Percentiles rank a stretch among this genome's conserved stretches.
phyloP scores from a whole-genome alignment of 2,329 filamentous ascomycete species.

The Domatiomyces catenatus region DNA sequence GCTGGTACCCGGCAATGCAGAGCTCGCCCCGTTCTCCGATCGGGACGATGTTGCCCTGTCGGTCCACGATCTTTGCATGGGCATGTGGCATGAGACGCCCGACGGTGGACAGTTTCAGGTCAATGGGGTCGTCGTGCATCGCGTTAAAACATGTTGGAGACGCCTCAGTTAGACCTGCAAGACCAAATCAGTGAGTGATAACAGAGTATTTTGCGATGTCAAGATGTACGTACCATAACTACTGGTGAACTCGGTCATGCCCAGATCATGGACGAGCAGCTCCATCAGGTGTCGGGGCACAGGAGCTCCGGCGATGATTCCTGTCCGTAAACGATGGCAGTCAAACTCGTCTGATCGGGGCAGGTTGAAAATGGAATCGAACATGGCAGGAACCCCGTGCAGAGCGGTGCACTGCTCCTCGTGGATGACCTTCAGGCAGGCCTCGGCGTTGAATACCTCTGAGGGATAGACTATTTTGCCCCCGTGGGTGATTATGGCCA shows the following conservation, averaged over 20 bases:
- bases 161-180: constrained; percentile 55
- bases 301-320: constrained; percentile 64
- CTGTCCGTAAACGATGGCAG: constrained; percentile 47
- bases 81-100: constrained; percentile 63
- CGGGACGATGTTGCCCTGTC: constrained; percentile 49
- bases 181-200: constrained; percentile 6
- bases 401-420: constrained; percentile 57
- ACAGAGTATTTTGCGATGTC: no score
- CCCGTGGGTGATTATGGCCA: constrained; percentile 59
- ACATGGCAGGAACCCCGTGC: constrained; percentile 75
- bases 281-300: constrained; percentile 64
- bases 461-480: constrained; percentile 61
- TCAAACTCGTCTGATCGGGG: constrained; percentile 35
- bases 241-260: constrained; percentile 59
- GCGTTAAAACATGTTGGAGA: constrained; percentile 70
- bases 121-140: constrained; percentile 55
- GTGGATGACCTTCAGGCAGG: constrained; percentile 51
- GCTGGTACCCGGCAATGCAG: constrained; percentile 62
- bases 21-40: constrained; percentile 57
- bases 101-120: constrained; percentile 53
- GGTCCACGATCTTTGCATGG: constrained; percentile 61
- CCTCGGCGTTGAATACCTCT: constrained; percentile 54
- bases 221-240: constrained; percentile 41
- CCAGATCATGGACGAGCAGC: constrained; percentile 51
- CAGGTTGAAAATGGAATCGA: constrained; percentile 46